These are phyloP conservation scores for Glycine soja DNA, from an alignment of 306 rosid genomes.

Conservation along the genomic window DNA sequence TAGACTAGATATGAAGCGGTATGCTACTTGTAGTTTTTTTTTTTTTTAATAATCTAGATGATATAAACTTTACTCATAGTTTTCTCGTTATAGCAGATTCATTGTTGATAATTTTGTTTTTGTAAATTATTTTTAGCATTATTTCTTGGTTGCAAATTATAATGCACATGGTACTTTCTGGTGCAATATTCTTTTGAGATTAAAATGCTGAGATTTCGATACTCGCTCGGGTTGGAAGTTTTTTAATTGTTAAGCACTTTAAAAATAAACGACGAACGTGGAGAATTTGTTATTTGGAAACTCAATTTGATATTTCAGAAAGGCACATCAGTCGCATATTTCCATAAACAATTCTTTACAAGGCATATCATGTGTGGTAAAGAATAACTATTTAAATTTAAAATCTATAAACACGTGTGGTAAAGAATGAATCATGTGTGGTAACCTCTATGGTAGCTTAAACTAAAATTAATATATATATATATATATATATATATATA, in stretches of 20 bases:
- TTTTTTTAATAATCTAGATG: constrained; percentile 14
- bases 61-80: constrained; percentile 35
- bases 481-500: too few species aligned
- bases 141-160: constrained; percentile 45
- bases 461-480: too few species aligned
- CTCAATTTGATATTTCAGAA: background rate
- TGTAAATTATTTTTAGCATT: constrained; percentile 49
- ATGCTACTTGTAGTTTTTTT: constrained; percentile 30
- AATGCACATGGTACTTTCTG: constrained; percentile 12
- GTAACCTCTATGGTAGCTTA: too few species aligned
- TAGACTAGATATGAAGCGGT: constrained; percentile 34
- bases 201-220: background rate
- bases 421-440: too few species aligned
- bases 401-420: too few species aligned
- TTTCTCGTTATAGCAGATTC: constrained; percentile 35
- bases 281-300: background rate
- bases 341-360: background rate
- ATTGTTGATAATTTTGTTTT: constrained; percentile 43
- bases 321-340: background rate
- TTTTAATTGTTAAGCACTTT: background rate
- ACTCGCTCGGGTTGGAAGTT: background rate
- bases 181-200: background rate
- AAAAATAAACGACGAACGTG: background rate
- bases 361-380: too few species aligned
- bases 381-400: too few species aligned